Evolutionary conservation across 2,329 filamentous ascomycete species (phyloP), one percentile per base, ranked within the genome.

Genomic region (Sarocladium oryzae): DNA sequence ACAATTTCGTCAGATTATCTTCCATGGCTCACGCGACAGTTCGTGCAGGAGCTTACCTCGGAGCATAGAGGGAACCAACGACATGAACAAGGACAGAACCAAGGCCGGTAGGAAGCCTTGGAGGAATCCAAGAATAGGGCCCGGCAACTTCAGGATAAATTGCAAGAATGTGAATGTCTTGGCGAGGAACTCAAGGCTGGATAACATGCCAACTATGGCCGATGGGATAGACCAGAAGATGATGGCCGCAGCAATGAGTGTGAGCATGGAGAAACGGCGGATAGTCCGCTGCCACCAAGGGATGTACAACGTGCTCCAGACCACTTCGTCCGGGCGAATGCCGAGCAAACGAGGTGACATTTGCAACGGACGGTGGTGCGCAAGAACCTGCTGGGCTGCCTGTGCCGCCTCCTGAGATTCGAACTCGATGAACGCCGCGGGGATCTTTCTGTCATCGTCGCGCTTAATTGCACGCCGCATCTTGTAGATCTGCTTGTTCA

Each of bases 401-500:
- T 99, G 91, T 13, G 93, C 93, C 52, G 88, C 86, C 51, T 86
- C 80, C 64, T 96, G 89, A 2, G 78, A 82, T 55, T 81, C 77
- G 62, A 97, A 99, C 64, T 97, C 91, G 56, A 99, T 84, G 60
- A 99, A 99, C 10, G 93, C 88, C 20, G 89, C 85, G 13, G 85
- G 82, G 28, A 89, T 73, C 55, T 82, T 78, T 54, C 43, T 23
- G 23, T 46, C 32, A 40, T 33, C 54, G 28, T 38, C 50, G 8
- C 37, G 52, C 10, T 49, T 49, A 18, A 53, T 35, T 8, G 35
- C 50, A 16, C 51, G 51, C 56, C 85, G 80, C 50, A 96, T 81
- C 66, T 95, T 86, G 54, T 60, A 66, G 26, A 74, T 73, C 15
- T 69, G 63, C 0, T 62, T 54, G 43, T 71, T 72, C 13, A 74